Evolutionary conservation across 129 eudicot species (phyloP), one percentile per base, ranked within the genome.

Genomic region (Saposhnikovia divaricata): DNA sequence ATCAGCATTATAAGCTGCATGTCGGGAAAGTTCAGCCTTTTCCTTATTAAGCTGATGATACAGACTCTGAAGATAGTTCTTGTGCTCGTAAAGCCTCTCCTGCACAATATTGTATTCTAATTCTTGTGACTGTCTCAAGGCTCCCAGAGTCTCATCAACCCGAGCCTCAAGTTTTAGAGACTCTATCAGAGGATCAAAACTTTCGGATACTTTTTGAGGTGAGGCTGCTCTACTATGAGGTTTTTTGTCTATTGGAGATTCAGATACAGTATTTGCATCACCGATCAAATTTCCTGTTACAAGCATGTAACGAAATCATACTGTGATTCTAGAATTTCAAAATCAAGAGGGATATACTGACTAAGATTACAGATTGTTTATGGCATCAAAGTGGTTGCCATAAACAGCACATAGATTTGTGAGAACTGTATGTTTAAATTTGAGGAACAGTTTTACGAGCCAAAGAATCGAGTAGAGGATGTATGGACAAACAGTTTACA

Each of bases 1-100:
- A 65, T 87, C 84, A 28, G n/a, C 55, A 3, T 81, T 44, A 8
- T 87, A 84, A 4, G 89, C 82, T 25, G 88, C 77, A 80, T 83
- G 79, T 37, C 78, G 80, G 45, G 84, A 80, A 39, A 91, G 91
- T 34, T 87, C 87, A 75, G 65, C 21, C 79, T 85, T 90, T 61
- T 91, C 96, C 70, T 86, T 82, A 42, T 88, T 85, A 27, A 94
- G 87, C 80, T 90, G 90, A 73, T 85, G 80, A 77, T 86, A 94
- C 42, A 91, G 96, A 81, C 78, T 76, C n/a, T 83, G 47, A 78
- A 94, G 87, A 78, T 70, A 63, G 79, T 80, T 84, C 83, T 94
- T 91, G 51, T 94, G 96, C 77, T 89, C 87, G 34, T 73, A 61
- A 79, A 94, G 92, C 77, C 79, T 83, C 47, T 90, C 86, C 80